Base-by-base conservation (phyloP, 164 flowering plant species). In the Vitis cinerea region DNA sequence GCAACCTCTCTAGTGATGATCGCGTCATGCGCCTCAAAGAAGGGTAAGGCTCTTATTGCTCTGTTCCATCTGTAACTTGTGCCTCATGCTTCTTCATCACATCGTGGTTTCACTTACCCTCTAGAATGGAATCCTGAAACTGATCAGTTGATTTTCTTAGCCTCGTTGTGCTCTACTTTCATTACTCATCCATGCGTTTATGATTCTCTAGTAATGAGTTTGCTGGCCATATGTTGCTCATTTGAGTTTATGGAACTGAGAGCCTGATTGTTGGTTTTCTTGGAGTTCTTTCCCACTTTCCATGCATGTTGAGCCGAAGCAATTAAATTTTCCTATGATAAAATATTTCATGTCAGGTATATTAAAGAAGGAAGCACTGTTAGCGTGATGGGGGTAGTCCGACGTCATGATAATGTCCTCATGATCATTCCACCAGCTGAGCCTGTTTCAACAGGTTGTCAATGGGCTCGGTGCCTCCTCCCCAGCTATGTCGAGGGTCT, bases 341-440 rank as follows among this genome's bases (percentile, higher is more conserved):
- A 5, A 31, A 31, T 4, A 31, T 31, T 31, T 37, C 4, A 37
- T 61, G 3, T 50, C 90, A 95, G 98, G 75, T 90, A 86, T 76
- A 85, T 95, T 30, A 91, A 95, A 79, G 98, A 95, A 80, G 99
- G 99, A 61, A 95, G 88, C 78, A 91, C 98, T 0, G 93, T 93
- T 14, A 93, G 95, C 68, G 93, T 95, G 54, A 90, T 93, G 97
- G 99, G 98, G 19, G 74, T 88, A 8, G 90, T 95, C 15, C 82
- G 86, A 63, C 89, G 98, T 69, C 97, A 90, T 27, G 97, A 91
- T 27, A 93, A 88, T 49, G 87, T 93, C 10, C 84, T 93, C 49
- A 93, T 95, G 99, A 90, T 95, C 30, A 78, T 90, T 69, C 97
- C 98, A 59, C 81, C 98, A 10, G 5, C 83, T 10, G 87, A 89